Evolutionary conservation across 495 filamentous ascomycete species (phyloP), one percentile per base, ranked within the genome.

Genomic region (Penicillium tannophilum): DNA sequence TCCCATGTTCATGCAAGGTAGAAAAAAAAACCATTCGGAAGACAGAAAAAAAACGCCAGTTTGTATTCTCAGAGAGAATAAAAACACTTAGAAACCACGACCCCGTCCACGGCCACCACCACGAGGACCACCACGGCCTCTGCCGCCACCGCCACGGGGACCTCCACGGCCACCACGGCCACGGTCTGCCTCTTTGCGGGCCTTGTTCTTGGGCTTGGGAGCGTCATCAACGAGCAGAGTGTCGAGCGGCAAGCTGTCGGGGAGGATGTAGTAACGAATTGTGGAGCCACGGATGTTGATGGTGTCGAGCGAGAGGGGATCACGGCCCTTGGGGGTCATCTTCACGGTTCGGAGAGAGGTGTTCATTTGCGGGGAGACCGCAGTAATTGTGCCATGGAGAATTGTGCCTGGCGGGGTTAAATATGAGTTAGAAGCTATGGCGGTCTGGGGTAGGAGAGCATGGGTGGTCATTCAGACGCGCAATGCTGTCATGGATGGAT

Each of bases 191-290:
- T 98, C 95, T 82, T 98, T 98, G 67, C 94, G 81, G 30, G 94
- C 93, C 86, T 98, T 98, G 76, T 98, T 98, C 87, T 98, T 98
- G 50, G 94, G 93, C 79, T 98, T 98, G 33, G 93, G 91, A 53
- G 91, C 86, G 73, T 98, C 94, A 67, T 98, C 94, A 56, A 98
- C 91, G 14, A 98, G 80, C 33, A 98, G 83, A 14, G 93, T 95
- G 71, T 98, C 94, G 46, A 98, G 83, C 17, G 93, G 94, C 55
- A 98, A 83, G 48, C 88, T 93, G 76, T 98, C 94, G 31, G 94
- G 94, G 5, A 98, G 87, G 67, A 97, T 94, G 72, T 88, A 91
- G 74, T 97, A 96, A 61, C 93, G 85, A 66, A 98, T 93, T 1
- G 91, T 95, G 41, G 88, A 90, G 62, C 93, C 93, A 55, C 93